A percentile compares a stretch with the other conserved stretches of the same genome.
Evolutionary conservation across 208 protist species (phyloP).

Genomic region (Crithidia thermophila): DNA sequence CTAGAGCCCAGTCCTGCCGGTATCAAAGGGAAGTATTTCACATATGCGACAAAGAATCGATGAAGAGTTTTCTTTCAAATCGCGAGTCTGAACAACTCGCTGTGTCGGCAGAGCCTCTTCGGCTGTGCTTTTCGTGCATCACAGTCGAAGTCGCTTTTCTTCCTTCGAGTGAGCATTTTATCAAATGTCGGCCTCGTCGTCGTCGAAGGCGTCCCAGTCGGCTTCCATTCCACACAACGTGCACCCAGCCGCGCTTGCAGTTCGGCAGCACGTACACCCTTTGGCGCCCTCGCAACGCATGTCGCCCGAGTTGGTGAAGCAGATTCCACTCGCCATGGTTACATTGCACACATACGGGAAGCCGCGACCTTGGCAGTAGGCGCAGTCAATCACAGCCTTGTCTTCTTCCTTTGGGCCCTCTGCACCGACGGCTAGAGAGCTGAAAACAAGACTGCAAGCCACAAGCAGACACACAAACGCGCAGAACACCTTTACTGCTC

Average conservation of each 20-base stretch:
- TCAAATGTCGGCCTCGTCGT: constrained; percentile 28
- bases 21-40: too few relatives aligned
- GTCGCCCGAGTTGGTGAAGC: constrained; percentile 27
- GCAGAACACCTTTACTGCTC: too few relatives aligned
- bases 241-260: constrained; percentile 26
- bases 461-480: too few relatives aligned
- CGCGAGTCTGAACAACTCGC: too few relatives aligned
- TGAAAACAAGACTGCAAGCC: too few relatives aligned
- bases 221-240: constrained; percentile 31
- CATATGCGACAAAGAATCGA: too few relatives aligned
- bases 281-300: constrained; percentile 19
- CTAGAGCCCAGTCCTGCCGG: too few relatives aligned
- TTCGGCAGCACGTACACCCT: constrained; percentile 40
- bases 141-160: background rate
- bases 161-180: too few relatives aligned
- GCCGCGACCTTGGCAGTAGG: constrained; percentile 40
- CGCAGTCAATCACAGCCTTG: constrained; percentile 26
- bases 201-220: constrained; percentile 36
- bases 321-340: constrained; percentile 30
- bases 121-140: background rate
- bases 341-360: constrained; percentile 51
- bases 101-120: background rate
- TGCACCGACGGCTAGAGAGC: background rate
- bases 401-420: background rate
- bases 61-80: too few relatives aligned